Evolutionary conservation across 1,284 basidiomycete genomes (phyloP), one percentile per base, ranked within the genome.

Genomic region (Fistulinella cinereoalba): DNA sequence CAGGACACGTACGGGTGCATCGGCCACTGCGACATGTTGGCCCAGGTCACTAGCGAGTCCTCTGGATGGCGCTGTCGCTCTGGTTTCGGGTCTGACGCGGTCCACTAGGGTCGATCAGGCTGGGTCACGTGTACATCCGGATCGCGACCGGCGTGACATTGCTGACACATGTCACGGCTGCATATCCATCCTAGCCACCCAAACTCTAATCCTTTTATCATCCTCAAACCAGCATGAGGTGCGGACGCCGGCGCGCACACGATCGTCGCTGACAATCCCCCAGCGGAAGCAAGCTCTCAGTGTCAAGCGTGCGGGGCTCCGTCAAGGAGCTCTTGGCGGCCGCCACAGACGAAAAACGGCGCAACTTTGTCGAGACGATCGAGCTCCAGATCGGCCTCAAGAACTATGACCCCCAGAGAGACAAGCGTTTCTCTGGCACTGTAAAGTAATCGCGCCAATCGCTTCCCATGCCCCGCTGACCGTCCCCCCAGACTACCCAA

Each of bases 281-380:
- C 46, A 65, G 62, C 52, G 56, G 50, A 52, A 71, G 71, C 64
- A 94, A 95, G 79, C 87, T 95, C 73, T 92, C 90, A 88, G 92
- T 93, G 83, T 83, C 91, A 85, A 94, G 92, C 86, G 94, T 97
- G 91, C 94, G 94, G 84, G 85, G 86, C 77, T 92, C 89, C 67
- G 83, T 97, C 75, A 88, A 88, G 73, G 87, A 89, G 58, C 77
- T 95, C 49, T 76, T 94, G 54, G 76, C 76, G 49, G 81, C 86
- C 37, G 80, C 92, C 62, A 83, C 71, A 53, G 86, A 85, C 74
- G 89, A 92, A 70, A 87, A 90, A 72, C 87, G 80, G 70, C 83
- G 90, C 61, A 92, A 93, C 71, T 93, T 93, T 68, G 84, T 91
- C 54, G 87, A 91, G 76, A 97, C 94, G 54, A 85, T 96, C 69